Conservation (phyloP, 2,329 filamentous ascomycete genomes). For the Nothophaeocryptopus gaeumannii region DNA sequence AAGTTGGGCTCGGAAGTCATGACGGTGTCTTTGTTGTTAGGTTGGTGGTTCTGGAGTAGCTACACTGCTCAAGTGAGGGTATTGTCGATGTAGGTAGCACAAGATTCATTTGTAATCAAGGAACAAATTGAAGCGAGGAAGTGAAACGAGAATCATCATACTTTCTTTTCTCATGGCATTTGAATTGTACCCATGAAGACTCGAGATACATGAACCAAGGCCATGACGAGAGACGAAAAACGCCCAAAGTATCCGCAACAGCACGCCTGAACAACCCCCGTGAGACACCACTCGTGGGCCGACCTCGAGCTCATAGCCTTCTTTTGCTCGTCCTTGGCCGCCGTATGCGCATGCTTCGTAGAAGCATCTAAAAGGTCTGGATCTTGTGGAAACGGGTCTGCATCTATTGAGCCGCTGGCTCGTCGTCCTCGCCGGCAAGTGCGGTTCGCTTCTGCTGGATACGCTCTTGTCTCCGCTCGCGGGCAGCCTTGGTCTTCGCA, state of each 20-base stretch:
- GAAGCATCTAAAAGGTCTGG: slow-evolving; percentile 15
- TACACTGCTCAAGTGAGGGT: too few species aligned
- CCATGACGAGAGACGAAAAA: slow-evolving; percentile 19
- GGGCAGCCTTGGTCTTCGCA: slow-evolving; percentile 99
- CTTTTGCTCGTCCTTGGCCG: slow-evolving; percentile 26
- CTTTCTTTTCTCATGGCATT: slow-evolving; percentile 21
- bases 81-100: too few species aligned
- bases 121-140: neutral
- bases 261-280: slow-evolving; percentile 28
- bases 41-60: neutral
- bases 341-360: slow-evolving; percentile 23
- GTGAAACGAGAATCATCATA: neutral
- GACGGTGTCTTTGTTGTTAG: neutral
- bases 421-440: slow-evolving; percentile 65
- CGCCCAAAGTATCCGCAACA: slow-evolving; percentile 25
- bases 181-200: slow-evolving; percentile 18
- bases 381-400: slow-evolving; percentile 1
- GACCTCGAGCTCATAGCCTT: slow-evolving; percentile 22
- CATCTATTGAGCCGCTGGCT: slow-evolving; percentile 25
- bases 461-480: slow-evolving; percentile 96
- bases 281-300: slow-evolving; percentile 22
- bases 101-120: too few species aligned
- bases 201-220: slow-evolving; percentile 23
- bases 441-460: slow-evolving; percentile 85
- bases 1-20: neutral